Evolutionary conservation across 2,329 filamentous ascomycete species (phyloP), one percentile per base, ranked within the genome.

Genomic region (Fusarium mangiferae): DNA sequence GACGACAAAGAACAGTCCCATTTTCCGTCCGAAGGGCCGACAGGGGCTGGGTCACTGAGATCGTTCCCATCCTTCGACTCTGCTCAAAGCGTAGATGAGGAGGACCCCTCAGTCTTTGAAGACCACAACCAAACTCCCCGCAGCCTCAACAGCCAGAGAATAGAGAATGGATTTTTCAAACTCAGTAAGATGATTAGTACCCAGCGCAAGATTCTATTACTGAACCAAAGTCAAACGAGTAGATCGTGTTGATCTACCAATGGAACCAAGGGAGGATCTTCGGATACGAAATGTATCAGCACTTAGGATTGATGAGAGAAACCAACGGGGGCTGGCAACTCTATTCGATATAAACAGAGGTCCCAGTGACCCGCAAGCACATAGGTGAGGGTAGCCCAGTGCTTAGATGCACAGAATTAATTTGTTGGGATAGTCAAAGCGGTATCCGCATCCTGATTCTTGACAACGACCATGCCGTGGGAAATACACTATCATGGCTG

Each of bases 121-220:
- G 46, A 35, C 0, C 78, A 80, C 45, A 73, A 68, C 12, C 81
- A 80, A 7, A 15, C 55, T 0, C 6, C 42, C 5, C 30, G 52
- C 10, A 72, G 60, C 5, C 44, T 36, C 1, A 81, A 80, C 44
- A 80, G 87, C 71, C 80, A 81, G 5, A 86, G 78, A 58, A 80
- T 88, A 6, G 85, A 87, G 7, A 81, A 79, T 14, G 73, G 78
- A 15, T 74, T 91, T 10, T 85, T 81, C 9, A 79, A 73, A 10
- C 68, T 88, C 9, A 84, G 84, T 12, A 81, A 85, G 15, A 83
- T 84, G 20, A 72, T 91, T 2, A 85, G 86, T 7, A 85, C 84
- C 84, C 87, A 36, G 82, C 84, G 1, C 81, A 84, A 4, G 82
- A 86, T n/a, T 83, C 81, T 3, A 69, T 72, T 1, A 72, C 63